Evolutionary conservation across 371 early-diverging fungal genomes (phyloP), one percentile per base, ranked within the genome.

Genomic region (Rhizopus stolonifer): DNA sequence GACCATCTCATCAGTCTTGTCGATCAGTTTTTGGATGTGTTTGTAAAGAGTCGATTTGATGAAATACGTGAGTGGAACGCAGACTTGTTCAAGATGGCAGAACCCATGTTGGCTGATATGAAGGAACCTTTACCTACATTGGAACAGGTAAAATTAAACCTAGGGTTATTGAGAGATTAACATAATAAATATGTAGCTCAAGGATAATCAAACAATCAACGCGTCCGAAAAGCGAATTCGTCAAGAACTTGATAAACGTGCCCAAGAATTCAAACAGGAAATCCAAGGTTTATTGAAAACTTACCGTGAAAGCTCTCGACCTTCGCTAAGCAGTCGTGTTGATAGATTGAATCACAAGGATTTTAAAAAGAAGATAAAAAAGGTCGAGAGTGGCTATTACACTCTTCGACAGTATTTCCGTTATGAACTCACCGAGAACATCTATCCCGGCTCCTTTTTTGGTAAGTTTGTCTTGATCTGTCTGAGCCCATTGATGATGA

Each of bases 271-370:
- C 65, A 63, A 72, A 54, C 32, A 58, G 51, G 70, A 79, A 52
- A 47, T 71, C 58, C 54, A 81, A 58, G 56, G 60, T 45, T 33
- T 83, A 7, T 62, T 79, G 50, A 78, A 74, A 31, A 57, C 73
- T 13, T 81, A 83, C 47, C 64, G 69, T 22, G 79, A 79, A 48
- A 61, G 70, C 4, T 63, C 72, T 0, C 61, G 61, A 6, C 21
- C 52, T 14, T 84, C 78, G 2, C 69, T 80, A n/a, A 67, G 74
- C 38, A 65, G 79, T 14, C 68, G 86, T 45, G 63, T 84, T 10
- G 88, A 85, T 17, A 82, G 72, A 39, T 74, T 86, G 4, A 74
- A 67, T 31, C 73, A 85, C 52, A 89, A 86, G 61, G 89, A 89
- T 19, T 81, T 87, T 52, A 72, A 83, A 33, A 79, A 81, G 52